Evolutionary conservation across 2,329 filamentous ascomycete species (phyloP).

Genomic region (Neofusicoccum kwambonambiense): DNA sequence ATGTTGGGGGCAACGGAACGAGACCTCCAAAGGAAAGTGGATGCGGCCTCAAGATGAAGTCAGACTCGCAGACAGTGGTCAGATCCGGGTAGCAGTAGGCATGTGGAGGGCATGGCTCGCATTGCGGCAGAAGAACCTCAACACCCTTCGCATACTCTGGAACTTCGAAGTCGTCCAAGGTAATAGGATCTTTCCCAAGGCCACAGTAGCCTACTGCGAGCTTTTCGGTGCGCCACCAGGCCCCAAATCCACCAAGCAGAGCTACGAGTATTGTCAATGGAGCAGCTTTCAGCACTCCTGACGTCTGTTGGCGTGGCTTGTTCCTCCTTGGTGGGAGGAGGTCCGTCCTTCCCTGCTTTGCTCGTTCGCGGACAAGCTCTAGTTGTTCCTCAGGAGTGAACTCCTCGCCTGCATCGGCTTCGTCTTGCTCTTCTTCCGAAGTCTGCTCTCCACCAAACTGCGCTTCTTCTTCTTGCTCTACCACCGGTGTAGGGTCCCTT

Average conservation of each 20-base stretch:
- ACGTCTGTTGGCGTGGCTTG: slow-evolving; percentile 42
- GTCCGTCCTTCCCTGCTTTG: slow-evolving; percentile 53
- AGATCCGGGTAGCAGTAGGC: slow-evolving; percentile 83
- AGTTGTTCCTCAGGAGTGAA: slow-evolving; percentile 87
- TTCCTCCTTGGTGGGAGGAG: slow-evolving; percentile 44
- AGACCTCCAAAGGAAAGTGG: slow-evolving; percentile 78
- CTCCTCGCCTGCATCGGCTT: slow-evolving; percentile 76
- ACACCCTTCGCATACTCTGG: slow-evolving; percentile 62
- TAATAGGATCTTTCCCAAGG: slow-evolving; percentile 62
- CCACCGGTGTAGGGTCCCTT: neutral
- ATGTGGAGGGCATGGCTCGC: slow-evolving; percentile 86
- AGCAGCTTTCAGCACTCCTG: slow-evolving; percentile 59
- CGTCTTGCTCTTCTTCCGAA: slow-evolving; percentile 10
- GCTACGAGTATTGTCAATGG: slow-evolving; percentile 70
- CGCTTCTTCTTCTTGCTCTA: neutral
- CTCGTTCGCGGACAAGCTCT: slow-evolving; percentile 71
- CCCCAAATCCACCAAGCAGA: slow-evolving; percentile 68
- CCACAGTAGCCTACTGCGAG: slow-evolving; percentile 95
- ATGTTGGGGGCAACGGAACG: slow-evolving; percentile 82
- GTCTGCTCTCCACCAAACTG: slow-evolving; percentile 2
- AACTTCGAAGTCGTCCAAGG: slow-evolving; percentile 59
- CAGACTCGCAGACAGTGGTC: slow-evolving; percentile 75
- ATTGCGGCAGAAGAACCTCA: slow-evolving; percentile 70
- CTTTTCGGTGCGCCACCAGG: slow-evolving; percentile 93
- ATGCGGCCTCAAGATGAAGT: slow-evolving; percentile 82